These are phyloP conservation scores for Penicillium bovifimosum DNA, from an alignment of 495 filamentous ascomycete species.

Conservation along the genomic window DNA sequence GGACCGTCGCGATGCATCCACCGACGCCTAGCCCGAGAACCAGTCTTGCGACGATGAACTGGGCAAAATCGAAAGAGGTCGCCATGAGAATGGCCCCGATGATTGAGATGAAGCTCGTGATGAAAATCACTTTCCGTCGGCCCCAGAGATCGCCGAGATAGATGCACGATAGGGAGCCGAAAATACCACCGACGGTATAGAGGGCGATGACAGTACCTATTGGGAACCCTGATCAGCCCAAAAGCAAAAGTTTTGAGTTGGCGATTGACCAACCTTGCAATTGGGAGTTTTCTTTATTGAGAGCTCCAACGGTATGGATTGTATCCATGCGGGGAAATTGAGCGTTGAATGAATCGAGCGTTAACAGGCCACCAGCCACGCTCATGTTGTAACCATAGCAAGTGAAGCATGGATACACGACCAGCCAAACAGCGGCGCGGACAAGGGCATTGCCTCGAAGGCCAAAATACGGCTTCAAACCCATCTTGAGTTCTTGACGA, in stretches of 20 bases:
- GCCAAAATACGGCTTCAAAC: conserved; percentile 29
- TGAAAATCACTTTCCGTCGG: conserved; percentile 27
- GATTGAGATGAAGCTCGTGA: conserved; percentile 22
- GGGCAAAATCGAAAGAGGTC: conserved; percentile 30
- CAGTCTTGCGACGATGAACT: conserved; percentile 42
- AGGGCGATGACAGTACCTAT: conserved; percentile 29
- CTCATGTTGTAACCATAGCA: conserved; percentile 51
- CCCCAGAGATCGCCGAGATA: conserved; percentile 26
- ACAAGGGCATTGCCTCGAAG: conserved; percentile 32
- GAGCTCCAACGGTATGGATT: conserved; percentile 31
- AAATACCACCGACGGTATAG: conserved; percentile 29
- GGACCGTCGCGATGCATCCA: conserved; percentile 35
- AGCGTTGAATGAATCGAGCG: conserved; percentile 34
- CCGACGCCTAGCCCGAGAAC: conserved; percentile 58
- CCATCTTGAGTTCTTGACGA: conserved; percentile 6
- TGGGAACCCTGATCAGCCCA: neutral
- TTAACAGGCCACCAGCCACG: conserved; percentile 39
- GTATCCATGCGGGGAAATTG: conserved; percentile 52
- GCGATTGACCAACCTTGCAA: conserved; percentile 33
- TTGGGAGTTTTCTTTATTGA: conserved; percentile 30
- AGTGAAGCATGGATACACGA: conserved; percentile 44
- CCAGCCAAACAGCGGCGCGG: conserved; percentile 30
- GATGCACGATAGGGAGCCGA: conserved; percentile 27
- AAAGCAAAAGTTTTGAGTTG: neutral
- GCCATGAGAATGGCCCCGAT: conserved; percentile 40